These are phyloP conservation scores for Didymella lethalis DNA, from an alignment of 2,329 filamentous ascomycete genomes.

Conservation along the genomic window DNA sequence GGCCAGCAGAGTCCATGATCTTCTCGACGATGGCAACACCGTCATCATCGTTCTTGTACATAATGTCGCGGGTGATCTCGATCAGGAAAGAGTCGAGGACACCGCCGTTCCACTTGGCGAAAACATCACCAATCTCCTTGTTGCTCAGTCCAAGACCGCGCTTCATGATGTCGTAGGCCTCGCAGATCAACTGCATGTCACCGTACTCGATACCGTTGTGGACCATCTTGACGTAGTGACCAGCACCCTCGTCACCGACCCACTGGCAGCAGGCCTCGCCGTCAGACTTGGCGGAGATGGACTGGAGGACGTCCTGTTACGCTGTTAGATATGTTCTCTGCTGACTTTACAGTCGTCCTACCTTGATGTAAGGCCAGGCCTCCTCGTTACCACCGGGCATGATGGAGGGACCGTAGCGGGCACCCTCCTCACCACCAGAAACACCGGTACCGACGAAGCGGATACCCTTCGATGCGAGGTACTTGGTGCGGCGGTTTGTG, in stretches of 20 bases:
- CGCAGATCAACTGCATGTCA: slow-evolving; percentile 99
- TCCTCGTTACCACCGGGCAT: slow-evolving; percentile 99
- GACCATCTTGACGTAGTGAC: slow-evolving; percentile 99
- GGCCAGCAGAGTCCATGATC: slow-evolving; percentile 97
- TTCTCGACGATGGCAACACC: slow-evolving; percentile 93
- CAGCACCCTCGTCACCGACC: slow-evolving; percentile 99
- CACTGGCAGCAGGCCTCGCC: slow-evolving; percentile 98
- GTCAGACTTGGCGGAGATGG: slow-evolving; percentile 96
- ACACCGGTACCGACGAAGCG: slow-evolving; percentile 97
- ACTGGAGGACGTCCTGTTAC: slow-evolving; percentile 86
- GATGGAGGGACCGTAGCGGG: slow-evolving; percentile 93
- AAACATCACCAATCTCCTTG: slow-evolving; percentile 96
- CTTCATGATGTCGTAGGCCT: slow-evolving; percentile 99
- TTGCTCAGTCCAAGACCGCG: slow-evolving; percentile 85
- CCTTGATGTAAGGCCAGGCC: slow-evolving; percentile 95
- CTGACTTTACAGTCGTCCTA: slow-evolving; percentile 14
- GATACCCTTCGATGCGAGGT: slow-evolving; percentile 86
- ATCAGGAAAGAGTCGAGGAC: slow-evolving; percentile 98
- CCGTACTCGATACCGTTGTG: slow-evolving; percentile 99
- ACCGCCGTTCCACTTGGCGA: slow-evolving; percentile 97
- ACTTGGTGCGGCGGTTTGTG: slow-evolving; percentile 94
- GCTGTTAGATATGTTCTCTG: slow-evolving; percentile 28
- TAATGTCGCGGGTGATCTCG: slow-evolving; percentile 97
- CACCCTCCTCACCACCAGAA: slow-evolving; percentile 99
- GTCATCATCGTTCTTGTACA: slow-evolving; percentile 98